These are phyloP conservation scores for Dissophora ornata DNA, from an alignment of 192 early-diverging fungal species.

Conservation along the genomic window DNA sequence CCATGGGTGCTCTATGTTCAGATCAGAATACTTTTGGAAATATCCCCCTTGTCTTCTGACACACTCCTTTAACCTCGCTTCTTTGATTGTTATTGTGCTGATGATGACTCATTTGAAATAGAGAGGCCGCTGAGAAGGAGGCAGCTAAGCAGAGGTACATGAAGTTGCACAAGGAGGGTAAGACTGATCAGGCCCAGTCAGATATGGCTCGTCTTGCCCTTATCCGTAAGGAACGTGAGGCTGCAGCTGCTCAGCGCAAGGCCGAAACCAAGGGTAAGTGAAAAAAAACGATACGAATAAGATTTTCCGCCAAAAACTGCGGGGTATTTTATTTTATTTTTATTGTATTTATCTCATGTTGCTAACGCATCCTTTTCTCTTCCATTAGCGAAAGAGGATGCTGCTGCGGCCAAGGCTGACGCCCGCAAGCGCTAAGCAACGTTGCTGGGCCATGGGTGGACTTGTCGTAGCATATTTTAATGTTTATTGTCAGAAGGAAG, in stretches of 20 bases:
- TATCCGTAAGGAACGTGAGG: constrained; percentile 63
- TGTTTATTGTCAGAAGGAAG: too few relatives aligned
- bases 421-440: constrained; percentile 32
- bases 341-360: neutral
- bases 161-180: constrained; percentile 64
- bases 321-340: constrained; percentile 18
- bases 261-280: constrained; percentile 56
- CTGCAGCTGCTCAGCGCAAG: constrained; percentile 60
- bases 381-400: constrained; percentile 42
- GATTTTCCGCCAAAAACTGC: constrained; percentile 15
- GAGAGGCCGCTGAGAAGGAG: constrained; percentile 65
- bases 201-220: constrained; percentile 64
- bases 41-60: too few relatives aligned
- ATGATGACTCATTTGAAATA: constrained; percentile 18
- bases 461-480: neutral
- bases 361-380: too few relatives aligned
- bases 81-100: too few relatives aligned
- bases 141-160: constrained; percentile 60
- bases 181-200: constrained; percentile 65
- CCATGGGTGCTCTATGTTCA: too few relatives aligned
- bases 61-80: too few relatives aligned
- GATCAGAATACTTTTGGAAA: too few relatives aligned
- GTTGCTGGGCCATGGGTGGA: neutral
- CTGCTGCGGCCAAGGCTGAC: constrained; percentile 53
- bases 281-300: neutral